phyloP scores from a whole-genome alignment of 768 basidiomycete species.

The Tephrocybe sp. region DNA sequence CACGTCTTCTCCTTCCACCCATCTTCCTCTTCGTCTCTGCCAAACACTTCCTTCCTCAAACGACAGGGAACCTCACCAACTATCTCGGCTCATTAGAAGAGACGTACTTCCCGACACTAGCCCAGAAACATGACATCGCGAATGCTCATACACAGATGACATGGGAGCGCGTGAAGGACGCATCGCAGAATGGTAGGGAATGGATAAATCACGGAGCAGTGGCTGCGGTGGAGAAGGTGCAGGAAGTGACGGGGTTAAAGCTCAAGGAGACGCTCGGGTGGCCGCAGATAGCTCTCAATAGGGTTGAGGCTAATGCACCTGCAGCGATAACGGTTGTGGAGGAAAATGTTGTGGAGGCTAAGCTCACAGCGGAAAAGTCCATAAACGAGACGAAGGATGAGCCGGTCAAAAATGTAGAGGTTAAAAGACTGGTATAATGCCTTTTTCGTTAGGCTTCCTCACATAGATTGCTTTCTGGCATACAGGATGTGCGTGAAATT shows the following conservation, averaged over 20 bases:
- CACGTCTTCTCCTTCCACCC: slow-evolving; percentile 77
- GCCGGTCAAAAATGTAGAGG: slow-evolving; percentile 14
- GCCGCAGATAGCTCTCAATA: slow-evolving; percentile 22
- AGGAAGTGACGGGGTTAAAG: slow-evolving; percentile 74
- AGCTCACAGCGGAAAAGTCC: slow-evolving; percentile 19
- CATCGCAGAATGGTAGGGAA: slow-evolving; percentile 45
- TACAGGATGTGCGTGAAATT: background rate
- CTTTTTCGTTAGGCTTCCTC: background rate
- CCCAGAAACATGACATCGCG: slow-evolving; percentile 66
- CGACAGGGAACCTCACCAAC: slow-evolving; percentile 62
- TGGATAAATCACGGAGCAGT: slow-evolving; percentile 45
- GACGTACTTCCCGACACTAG: slow-evolving; percentile 63
- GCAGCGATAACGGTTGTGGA: slow-evolving; percentile 28
- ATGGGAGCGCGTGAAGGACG: slow-evolving; percentile 56
- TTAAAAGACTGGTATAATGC: slow-evolving; percentile 15
- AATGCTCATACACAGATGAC: slow-evolving; percentile 61
- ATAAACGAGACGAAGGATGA: slow-evolving; percentile 22
- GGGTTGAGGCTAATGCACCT: slow-evolving; percentile 21
- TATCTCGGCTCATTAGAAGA: slow-evolving; percentile 76
- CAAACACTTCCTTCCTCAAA: slow-evolving; percentile 86
- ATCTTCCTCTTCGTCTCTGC: slow-evolving; percentile 67
- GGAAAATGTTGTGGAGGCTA: slow-evolving; percentile 20
- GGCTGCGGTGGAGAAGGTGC: slow-evolving; percentile 51
- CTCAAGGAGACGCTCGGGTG: slow-evolving; percentile 58
- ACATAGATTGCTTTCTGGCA: slow-evolving; percentile 11